Percentiles rank a stretch among this genome's conserved stretches.
Conservation (phyloP, 202 grass and related monocot genomes). For the Panicum hallii region DNA sequence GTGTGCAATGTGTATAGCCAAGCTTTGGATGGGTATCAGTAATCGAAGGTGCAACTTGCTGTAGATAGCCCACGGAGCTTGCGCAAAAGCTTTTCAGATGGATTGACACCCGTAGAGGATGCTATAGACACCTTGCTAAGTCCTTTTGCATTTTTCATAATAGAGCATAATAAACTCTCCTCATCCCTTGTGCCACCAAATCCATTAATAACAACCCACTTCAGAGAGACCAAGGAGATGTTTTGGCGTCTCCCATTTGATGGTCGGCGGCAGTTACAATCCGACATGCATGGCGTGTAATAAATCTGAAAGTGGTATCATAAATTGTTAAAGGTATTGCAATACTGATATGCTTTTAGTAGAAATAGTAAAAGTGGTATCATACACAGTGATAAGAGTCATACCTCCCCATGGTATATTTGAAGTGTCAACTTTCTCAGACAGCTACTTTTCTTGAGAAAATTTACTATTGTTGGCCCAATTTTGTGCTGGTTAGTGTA, state of each 20-base stretch:
- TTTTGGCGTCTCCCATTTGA: not conserved
- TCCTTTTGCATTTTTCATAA: not conserved
- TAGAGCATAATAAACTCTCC: constrained; percentile 1
- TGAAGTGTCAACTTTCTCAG: not conserved
- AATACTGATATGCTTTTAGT: too few relatives aligned
- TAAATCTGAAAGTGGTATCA: too few relatives aligned
- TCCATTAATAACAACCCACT: not conserved
- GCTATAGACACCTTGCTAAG: not conserved
- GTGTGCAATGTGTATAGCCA: too few relatives aligned
- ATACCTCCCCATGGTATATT: not conserved
- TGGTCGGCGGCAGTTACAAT: not conserved
- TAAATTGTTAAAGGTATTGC: too few relatives aligned
- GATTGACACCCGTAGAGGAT: not conserved
- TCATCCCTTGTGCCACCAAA: not conserved
- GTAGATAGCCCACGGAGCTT: not conserved
- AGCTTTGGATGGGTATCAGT: too few relatives aligned
- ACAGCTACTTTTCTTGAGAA: constrained; percentile 2
- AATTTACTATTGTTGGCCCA: not conserved
- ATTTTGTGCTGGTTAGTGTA: not conserved
- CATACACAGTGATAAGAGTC: not conserved
- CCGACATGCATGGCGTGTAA: not conserved
- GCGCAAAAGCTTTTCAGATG: not conserved
- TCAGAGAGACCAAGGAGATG: not conserved
- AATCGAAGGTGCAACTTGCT: not conserved
- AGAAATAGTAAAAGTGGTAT: too few relatives aligned